Evolutionary conservation across 306 rosid genomes (phyloP).

Genomic region (Casuarina equisetifolia): DNA sequence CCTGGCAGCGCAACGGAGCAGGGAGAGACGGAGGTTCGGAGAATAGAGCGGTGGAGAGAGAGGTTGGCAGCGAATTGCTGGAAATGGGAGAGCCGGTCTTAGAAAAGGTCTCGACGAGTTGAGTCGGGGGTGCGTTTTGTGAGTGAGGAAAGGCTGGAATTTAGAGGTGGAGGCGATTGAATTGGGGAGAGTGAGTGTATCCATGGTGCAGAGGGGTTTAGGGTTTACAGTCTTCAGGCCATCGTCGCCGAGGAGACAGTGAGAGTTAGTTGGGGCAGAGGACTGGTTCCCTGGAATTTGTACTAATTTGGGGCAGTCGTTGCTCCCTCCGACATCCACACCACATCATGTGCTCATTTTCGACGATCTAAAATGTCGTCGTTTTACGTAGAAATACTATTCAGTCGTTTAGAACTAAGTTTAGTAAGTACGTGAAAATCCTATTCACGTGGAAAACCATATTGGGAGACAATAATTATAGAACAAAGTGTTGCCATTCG

Average conservation of each 20-base stretch:
- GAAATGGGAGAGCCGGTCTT: conserved; percentile 23
- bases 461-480: too few species aligned
- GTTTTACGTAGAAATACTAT: not conserved
- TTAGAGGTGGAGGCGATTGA: conserved; percentile 40
- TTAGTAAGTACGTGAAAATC: too few species aligned
- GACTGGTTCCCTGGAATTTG: not conserved
- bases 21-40: conserved; percentile 34
- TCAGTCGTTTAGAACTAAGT: too few species aligned
- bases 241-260: conserved; percentile 13
- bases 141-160: conserved; percentile 34
- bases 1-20: conserved; percentile 34
- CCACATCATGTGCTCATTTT: conserved; percentile 47
- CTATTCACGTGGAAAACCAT: too few species aligned
- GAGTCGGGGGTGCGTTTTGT: conserved; percentile 19
- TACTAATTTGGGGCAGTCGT: not conserved
- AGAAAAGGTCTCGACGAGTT: conserved; percentile 35
- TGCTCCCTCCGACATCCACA: conserved; percentile 37
- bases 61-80: conserved; percentile 33
- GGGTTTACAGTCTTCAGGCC: conserved; percentile 23
- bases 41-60: conserved; percentile 29
- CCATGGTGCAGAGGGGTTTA: conserved; percentile 36
- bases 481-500: too few species aligned
- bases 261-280: not conserved
- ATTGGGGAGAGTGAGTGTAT: conserved; percentile 42
- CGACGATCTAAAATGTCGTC: not conserved